These are phyloP conservation scores for Phlegmacium glaucopus DNA, from an alignment of 768 basidiomycete genomes.

Conservation along the genomic window DNA sequence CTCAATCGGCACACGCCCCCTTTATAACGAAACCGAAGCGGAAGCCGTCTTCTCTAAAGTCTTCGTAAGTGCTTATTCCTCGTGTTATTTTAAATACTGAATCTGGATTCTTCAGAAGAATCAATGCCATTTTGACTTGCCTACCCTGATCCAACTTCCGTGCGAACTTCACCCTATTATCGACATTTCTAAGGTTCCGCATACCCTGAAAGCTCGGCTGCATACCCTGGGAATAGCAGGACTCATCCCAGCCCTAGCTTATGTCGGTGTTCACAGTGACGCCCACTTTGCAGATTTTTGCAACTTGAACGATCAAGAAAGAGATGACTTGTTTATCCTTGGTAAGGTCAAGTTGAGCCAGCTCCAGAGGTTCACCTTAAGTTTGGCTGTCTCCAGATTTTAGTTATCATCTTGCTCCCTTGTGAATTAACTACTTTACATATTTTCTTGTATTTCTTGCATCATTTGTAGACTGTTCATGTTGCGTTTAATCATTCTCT, in stretches of 20 bases:
- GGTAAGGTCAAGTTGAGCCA: conserved; percentile 1
- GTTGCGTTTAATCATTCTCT: too few species aligned
- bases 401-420: too few species aligned
- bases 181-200: conserved; percentile 5
- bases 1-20: neutral
- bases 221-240: conserved; percentile 18
- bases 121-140: too few species aligned
- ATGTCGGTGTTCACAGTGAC: conserved; percentile 19
- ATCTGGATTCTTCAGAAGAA: too few species aligned
- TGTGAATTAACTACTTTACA: too few species aligned
- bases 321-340: neutral
- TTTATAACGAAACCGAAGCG: conserved; percentile 4
- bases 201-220: conserved; percentile 14
- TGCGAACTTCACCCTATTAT: conserved; percentile 17
- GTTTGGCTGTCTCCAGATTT: neutral
- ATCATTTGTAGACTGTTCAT: neutral
- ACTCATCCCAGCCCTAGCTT: conserved; percentile 22
- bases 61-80: conserved; percentile 6
- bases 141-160: conserved; percentile 1
- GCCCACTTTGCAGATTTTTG: conserved; percentile 16
- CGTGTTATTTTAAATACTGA: neutral
- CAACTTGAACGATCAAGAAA: too few species aligned
- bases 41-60: conserved; percentile 1
- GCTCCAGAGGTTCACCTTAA: conserved; percentile 4
- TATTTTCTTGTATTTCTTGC: too few species aligned